phyloP scores from a whole-genome alignment of 2,329 filamentous ascomycete genomes.

The Aspergillus sojae region DNA sequence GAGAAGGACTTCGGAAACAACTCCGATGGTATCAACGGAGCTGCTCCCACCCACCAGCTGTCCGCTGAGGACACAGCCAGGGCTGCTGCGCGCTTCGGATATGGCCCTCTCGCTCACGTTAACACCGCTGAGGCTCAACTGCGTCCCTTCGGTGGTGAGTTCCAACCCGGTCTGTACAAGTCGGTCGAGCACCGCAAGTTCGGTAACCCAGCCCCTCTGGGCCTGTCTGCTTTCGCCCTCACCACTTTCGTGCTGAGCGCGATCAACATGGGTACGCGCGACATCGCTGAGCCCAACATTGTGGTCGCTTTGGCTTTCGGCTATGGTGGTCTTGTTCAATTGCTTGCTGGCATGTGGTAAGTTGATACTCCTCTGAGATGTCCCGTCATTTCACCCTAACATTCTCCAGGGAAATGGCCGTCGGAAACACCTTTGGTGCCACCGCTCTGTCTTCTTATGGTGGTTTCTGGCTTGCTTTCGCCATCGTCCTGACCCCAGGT shows the following conservation, averaged over 20 bases:
- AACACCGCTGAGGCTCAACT: constrained; percentile 51
- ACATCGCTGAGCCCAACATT: constrained; percentile 64
- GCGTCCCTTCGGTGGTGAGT: constrained; percentile 70
- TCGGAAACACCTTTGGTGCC: constrained; percentile 85
- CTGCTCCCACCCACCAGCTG: constrained; percentile 35
- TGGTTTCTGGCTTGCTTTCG: constrained; percentile 80
- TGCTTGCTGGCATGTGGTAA: constrained; percentile 85
- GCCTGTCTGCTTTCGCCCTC: constrained; percentile 76
- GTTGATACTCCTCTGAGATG: constrained; percentile 23
- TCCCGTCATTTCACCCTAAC: constrained; percentile 9
- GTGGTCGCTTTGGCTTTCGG: constrained; percentile 70
- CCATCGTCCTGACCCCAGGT: constrained; percentile 69
- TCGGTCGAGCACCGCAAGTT: constrained; percentile 68
- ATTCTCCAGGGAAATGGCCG: constrained; percentile 73
- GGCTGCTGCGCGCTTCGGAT: constrained; percentile 51
- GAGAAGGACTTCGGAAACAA: constrained; percentile 36
- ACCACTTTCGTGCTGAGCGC: constrained; percentile 79
- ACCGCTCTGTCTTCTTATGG: constrained; percentile 80
- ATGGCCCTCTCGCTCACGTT: constrained; percentile 55
- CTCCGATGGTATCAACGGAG: constrained; percentile 16
- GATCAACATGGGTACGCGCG: constrained; percentile 70
- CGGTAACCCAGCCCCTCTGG: constrained; percentile 77
- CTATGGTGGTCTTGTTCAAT: constrained; percentile 77
- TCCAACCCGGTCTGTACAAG: constrained; percentile 71
- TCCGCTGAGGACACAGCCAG: constrained; percentile 47